Evolutionary conservation across 176 grass and related monocot genomes (phyloP), one percentile per base, ranked within the genome.

Genomic region (Thalia dealbata): DNA sequence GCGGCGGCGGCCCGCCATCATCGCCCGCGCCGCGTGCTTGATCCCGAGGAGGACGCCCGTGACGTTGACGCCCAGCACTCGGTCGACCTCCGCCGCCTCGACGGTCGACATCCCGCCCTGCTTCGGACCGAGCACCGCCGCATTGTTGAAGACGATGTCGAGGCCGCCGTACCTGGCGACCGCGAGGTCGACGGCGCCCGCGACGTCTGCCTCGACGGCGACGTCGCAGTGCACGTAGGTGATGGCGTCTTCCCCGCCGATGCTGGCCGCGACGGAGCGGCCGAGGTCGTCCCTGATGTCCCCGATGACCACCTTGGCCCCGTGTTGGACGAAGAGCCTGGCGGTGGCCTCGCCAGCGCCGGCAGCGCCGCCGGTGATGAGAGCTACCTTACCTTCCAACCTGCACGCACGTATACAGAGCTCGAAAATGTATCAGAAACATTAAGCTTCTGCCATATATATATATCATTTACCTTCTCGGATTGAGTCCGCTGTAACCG

Each of bases 91-190:
- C 0, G 29, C 23, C 10, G 15, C 50, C n/a, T 61, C 50, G 64
- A 16, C 23, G 28, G 21, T 45, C 11, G 76, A 11, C 25, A 70
- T 18, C 35, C 19, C 10, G 42, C 13, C 8, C 30, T 23, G 45
- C 30, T 2, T 59, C 15, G 2, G 18, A 7, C 41, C 64, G 76
- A 70, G 10, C 14, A 71, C 45, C 21, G 9, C 76, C 0, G 76
- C 76, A 32, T 79, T 79, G 76, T 70, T 79, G 35, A 69, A 69
- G 24, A 78, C 45, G 59, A 78, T 32, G 76, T 79, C 76, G 65
- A 71, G 50, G 27, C 46, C 2, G 63, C 65, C 76, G 46, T 79
- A 71, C 43, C 15, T 59, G 15, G 50, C 2, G 19, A 79, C 63
- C 23, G 76, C 16, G 16, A 42, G 13, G 43, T 61, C 76, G 50